Conservation (phyloP, 1,284 basidiomycete genomes). For the Trichosporon sp. region DNA sequence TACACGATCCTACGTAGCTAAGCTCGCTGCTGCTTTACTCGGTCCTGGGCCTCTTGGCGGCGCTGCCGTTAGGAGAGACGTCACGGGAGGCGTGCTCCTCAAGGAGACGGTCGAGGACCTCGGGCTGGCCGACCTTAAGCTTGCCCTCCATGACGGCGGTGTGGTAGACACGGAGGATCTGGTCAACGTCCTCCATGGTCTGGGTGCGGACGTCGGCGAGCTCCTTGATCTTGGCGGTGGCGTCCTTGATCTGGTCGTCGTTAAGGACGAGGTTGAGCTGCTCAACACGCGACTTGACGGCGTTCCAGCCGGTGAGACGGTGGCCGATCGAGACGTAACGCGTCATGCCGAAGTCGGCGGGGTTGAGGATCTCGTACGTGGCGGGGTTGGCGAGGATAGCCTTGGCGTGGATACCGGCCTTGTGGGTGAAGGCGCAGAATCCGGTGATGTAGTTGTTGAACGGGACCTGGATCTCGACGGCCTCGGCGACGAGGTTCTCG, state of each 20-base stretch:
- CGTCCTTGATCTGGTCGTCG: constrained; percentile 80
- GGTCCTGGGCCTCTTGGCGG: constrained; percentile 31
- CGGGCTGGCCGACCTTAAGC: constrained; percentile 83
- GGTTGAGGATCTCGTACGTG: constrained; percentile 83
- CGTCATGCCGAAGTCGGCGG: constrained; percentile 95
- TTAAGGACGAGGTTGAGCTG: constrained; percentile 75
- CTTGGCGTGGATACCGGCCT: constrained; percentile 99
- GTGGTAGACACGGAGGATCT: constrained; percentile 92
- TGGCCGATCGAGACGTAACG: constrained; percentile 99
- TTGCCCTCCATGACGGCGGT: constrained; percentile 83
- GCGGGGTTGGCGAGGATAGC: constrained; percentile 99
- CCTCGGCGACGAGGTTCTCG: constrained; percentile 98
- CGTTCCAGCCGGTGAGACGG: constrained; percentile 96
- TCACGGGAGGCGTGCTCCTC: constrained; percentile 56
- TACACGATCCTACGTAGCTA: constrained; percentile 20
- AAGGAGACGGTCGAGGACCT: constrained; percentile 78
- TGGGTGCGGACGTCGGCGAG: constrained; percentile 97
- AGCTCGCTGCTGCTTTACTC: constrained; percentile 13
- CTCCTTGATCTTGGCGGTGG: constrained; percentile 99
- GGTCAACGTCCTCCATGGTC: constrained; percentile 99
- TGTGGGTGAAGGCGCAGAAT: constrained; percentile 99
- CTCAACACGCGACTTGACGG: constrained; percentile 98
- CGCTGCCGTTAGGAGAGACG: constrained; percentile 24
- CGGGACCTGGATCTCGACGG: constrained; percentile 96
- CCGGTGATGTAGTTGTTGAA: constrained; percentile 75